A percentile compares a stretch with the other conserved stretches of the same genome.
phyloP scores from a whole-genome alignment of 2,329 filamentous ascomycete genomes.

The Aspergillus sojae region DNA sequence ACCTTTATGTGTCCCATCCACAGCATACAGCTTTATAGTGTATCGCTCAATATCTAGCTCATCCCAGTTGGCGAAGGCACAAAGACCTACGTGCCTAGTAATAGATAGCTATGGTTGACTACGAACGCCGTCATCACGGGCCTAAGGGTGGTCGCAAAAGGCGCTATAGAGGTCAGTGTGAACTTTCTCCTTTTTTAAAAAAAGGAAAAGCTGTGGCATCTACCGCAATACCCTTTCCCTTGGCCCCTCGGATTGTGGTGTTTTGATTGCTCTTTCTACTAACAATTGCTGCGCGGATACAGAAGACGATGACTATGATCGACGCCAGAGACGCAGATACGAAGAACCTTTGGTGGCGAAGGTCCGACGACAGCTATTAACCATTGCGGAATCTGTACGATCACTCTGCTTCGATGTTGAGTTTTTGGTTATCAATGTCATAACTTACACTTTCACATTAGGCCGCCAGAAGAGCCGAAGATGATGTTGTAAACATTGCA shows the following conservation, averaged over 20 bases:
- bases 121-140: constrained; percentile 59
- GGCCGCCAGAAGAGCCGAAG: constrained; percentile 74
- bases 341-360: constrained; percentile 72
- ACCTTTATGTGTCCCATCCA: not conserved
- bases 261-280: not conserved
- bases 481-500: constrained; percentile 75
- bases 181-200: not conserved
- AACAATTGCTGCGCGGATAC: constrained; percentile 1
- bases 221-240: not conserved
- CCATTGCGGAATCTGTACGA: constrained; percentile 73
- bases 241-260: not conserved
- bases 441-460: constrained; percentile 23
- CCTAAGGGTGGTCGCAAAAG: constrained; percentile 66
- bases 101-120: constrained; percentile 52
- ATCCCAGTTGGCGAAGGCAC: not conserved
- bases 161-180: constrained; percentile 70
- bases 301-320: constrained; percentile 79
- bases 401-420: constrained; percentile 8
- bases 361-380: constrained; percentile 76
- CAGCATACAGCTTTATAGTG: not conserved
- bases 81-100: not conserved
- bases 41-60: not conserved
- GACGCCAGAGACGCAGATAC: constrained; percentile 72
- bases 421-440: not conserved
- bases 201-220: not conserved